phyloP scores from a whole-genome alignment of 2,329 filamentous ascomycete genomes.

The Fusarium concolor region DNA sequence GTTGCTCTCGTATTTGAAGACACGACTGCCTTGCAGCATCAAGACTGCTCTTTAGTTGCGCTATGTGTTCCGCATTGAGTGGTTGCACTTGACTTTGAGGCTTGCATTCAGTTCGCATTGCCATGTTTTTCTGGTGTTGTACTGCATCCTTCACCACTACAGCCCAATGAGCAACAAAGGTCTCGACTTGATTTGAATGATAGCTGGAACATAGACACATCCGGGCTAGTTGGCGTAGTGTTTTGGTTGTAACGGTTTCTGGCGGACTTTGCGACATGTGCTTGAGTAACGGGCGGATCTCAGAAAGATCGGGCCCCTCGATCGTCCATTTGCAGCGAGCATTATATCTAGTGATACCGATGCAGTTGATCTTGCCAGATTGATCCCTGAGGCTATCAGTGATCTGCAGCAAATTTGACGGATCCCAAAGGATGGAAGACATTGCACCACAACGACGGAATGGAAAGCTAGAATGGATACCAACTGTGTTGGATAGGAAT shows the following conservation, averaged over 20 bases:
- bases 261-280: constrained; percentile 6
- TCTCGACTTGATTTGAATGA: background rate
- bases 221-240: background rate
- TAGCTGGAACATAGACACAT: constrained; percentile 1
- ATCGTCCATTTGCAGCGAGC: background rate
- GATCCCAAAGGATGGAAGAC: constrained; percentile 1
- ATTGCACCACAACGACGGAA: background rate
- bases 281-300: background rate
- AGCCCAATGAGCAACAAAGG: background rate
- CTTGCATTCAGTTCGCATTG: too few species aligned
- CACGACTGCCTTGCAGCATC: too few species aligned
- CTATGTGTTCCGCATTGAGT: background rate
- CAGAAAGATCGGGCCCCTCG: background rate
- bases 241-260: background rate
- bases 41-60: background rate
- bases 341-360: background rate
- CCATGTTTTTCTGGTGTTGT: background rate
- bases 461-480: too few species aligned
- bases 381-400: background rate
- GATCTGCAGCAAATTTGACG: constrained; percentile 7
- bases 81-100: background rate
- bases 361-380: background rate
- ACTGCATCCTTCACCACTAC: background rate
- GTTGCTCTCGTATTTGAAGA: background rate
- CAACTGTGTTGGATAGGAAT: too few species aligned